phyloP scores from a whole-genome alignment of 139 green algal genomes.

The Diplosphaera chodatii region DNA sequence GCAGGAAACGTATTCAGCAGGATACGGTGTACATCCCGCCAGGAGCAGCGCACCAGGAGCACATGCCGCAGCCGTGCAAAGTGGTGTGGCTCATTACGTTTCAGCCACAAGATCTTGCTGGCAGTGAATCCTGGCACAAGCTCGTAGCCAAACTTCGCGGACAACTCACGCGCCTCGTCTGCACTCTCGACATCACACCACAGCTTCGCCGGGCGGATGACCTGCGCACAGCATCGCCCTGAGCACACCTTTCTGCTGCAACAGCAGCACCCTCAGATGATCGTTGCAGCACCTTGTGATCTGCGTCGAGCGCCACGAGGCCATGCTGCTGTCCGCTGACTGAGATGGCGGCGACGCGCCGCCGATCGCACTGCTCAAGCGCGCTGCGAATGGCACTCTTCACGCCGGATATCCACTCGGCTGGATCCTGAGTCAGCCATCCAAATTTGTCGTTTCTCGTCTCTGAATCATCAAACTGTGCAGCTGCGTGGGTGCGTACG shows the following conservation, averaged over 20 bases:
- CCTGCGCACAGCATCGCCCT: too few species aligned
- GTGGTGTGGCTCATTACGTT: conserved; percentile 69
- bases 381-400: conserved; percentile 2
- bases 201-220: conserved; percentile 64
- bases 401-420: not conserved
- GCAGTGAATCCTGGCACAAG: conserved; percentile 76
- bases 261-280: too few species aligned
- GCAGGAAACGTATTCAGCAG: too few species aligned
- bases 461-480: too few species aligned
- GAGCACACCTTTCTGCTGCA: too few species aligned
- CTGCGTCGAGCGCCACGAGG: conserved; percentile 67
- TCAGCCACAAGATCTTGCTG: conserved; percentile 84
- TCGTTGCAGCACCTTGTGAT: too few species aligned
- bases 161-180: conserved; percentile 60
- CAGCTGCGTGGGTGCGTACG: too few species aligned
- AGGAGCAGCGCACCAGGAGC: conserved; percentile 36
- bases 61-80: conserved; percentile 43
- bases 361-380: conserved; percentile 10
- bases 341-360: conserved; percentile 45
- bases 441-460: too few species aligned
- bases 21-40: too few species aligned
- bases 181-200: conserved; percentile 83
- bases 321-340: conserved; percentile 90
- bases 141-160: conserved; percentile 32
- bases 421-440: too few species aligned